These are phyloP conservation scores for Talaromyces sp. DNA, from an alignment of 2,329 filamentous ascomycete genomes.

Conservation along the genomic window DNA sequence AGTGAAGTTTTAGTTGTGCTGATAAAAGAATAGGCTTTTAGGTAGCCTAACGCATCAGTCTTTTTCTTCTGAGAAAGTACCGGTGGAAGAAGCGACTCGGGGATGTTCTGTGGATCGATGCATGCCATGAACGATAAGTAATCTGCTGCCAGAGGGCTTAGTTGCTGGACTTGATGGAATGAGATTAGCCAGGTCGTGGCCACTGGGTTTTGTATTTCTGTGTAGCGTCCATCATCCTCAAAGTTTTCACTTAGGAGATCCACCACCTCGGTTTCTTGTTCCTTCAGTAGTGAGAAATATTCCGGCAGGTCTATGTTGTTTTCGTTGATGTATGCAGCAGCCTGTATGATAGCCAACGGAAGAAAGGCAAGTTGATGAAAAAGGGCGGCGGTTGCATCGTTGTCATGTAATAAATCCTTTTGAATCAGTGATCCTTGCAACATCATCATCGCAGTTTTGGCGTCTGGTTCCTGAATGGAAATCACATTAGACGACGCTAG, in stretches of 20 bases:
- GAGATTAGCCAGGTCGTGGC: constrained; percentile 22
- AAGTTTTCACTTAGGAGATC: constrained; percentile 15
- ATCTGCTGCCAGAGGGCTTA: constrained; percentile 11
- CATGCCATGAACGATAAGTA: constrained; percentile 36
- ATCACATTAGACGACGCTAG: constrained; percentile 12
- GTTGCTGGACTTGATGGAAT: constrained; percentile 16
- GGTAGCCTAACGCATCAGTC: not conserved
- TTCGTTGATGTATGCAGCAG: not conserved
- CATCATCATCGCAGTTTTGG: constrained; percentile 5
- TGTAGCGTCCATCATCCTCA: constrained; percentile 16
- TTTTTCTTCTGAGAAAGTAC: not conserved
- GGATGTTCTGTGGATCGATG: constrained; percentile 37
- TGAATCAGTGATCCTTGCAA: not conserved
- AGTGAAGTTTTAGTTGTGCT: no score
- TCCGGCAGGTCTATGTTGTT: no score
- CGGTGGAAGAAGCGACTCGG: constrained; percentile 27
- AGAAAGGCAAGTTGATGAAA: not conserved
- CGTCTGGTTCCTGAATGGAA: constrained; percentile 8
- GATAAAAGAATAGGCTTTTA: not conserved
- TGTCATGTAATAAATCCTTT: not conserved
- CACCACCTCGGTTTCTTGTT: not conserved
- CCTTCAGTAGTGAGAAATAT: not conserved
- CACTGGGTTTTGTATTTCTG: constrained; percentile 18
- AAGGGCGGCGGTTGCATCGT: not conserved
- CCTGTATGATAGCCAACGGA: not conserved